Evolutionary conservation across 2,329 filamentous ascomycete genomes (phyloP), one percentile per base, ranked within the genome.

Genomic region (Botrytis byssoidea): DNA sequence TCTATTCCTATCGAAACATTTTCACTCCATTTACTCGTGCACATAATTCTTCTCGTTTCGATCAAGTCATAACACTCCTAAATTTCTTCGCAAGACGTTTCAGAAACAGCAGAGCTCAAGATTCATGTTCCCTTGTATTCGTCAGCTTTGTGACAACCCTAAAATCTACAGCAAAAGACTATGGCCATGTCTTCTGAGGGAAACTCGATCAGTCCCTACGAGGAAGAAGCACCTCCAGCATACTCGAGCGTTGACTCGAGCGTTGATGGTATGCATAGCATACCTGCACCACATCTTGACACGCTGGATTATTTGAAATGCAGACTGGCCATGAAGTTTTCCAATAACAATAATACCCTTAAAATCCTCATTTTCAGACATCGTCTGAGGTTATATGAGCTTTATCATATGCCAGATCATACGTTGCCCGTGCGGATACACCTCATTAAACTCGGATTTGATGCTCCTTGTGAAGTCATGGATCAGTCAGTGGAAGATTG

Each of bases 381-480:
- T 51, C 64, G 32, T 32, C 32, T 51, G 14, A 67, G 46, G 46
- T 67, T 67, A 66, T 35, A 66, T 48, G 64, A 51, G 12, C 64
- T 66, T 37, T 10, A 37, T 18, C 22, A 51, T n/a, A 51, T 40
- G 32, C 32, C 51, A 29, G 44, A 51, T 37, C 32, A 55, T 40
- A 65, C 65, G 40, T 40, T 40, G 4, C 46, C 46, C 9, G 32
- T 55, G 16, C 65, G 46, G 9, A 40, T 55, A 67, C 29, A 37
- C 22, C 25, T 67, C 46, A 55, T 55, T 35, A 67, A 40, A 55
- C 3, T 20, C 8, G 46, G 46, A 35, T 18, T 68, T 14, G 46
- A 68, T 35, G 63, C 46, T 42, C 35, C 35, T 29, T 55, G 25
- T 42, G 16, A 16, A 68, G 25, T 57, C 29, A 22, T 25, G 48